Conservation (phyloP, 2,329 filamentous ascomycete genomes). For the Paracoccidioides lutzii region DNA sequence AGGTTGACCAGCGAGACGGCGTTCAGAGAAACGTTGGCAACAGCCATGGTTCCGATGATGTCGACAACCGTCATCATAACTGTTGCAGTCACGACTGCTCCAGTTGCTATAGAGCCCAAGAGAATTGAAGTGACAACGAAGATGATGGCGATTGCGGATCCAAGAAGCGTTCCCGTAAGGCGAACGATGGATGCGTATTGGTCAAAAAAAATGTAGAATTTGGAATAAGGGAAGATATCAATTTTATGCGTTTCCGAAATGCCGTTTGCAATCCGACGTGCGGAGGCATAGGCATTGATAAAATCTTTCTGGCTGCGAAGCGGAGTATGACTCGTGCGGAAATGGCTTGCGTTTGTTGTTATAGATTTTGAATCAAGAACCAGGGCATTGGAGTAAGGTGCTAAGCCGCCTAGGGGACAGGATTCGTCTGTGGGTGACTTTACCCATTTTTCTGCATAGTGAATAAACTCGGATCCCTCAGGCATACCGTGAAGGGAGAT, state of each 20-base stretch:
- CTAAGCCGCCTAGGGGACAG: constrained; percentile 79
- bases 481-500: constrained; percentile 84
- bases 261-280: constrained; percentile 71
- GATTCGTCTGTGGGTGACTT: constrained; percentile 63
- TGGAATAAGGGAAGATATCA: constrained; percentile 88
- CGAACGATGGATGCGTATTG: constrained; percentile 80
- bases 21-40: constrained; percentile 80
- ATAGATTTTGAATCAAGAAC: constrained; percentile 56
- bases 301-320: constrained; percentile 83
- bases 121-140: constrained; percentile 67
- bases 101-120: constrained; percentile 72
- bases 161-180: constrained; percentile 66
- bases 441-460: constrained; percentile 76
- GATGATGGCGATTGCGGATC: constrained; percentile 73
- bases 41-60: constrained; percentile 88
- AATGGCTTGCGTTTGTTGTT: constrained; percentile 72
- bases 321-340: constrained; percentile 79
- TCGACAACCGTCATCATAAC: constrained; percentile 90
- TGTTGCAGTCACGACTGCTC: constrained; percentile 67
- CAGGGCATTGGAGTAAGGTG: constrained; percentile 73
- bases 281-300: constrained; percentile 77
- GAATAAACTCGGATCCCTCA: constrained; percentile 76
- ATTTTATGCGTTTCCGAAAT: constrained; percentile 59
- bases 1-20: constrained; percentile 92
- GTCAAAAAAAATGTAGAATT: constrained; percentile 99